phyloP scores from a whole-genome alignment of 2,329 filamentous ascomycete species.

The Penicillium polonicum region DNA sequence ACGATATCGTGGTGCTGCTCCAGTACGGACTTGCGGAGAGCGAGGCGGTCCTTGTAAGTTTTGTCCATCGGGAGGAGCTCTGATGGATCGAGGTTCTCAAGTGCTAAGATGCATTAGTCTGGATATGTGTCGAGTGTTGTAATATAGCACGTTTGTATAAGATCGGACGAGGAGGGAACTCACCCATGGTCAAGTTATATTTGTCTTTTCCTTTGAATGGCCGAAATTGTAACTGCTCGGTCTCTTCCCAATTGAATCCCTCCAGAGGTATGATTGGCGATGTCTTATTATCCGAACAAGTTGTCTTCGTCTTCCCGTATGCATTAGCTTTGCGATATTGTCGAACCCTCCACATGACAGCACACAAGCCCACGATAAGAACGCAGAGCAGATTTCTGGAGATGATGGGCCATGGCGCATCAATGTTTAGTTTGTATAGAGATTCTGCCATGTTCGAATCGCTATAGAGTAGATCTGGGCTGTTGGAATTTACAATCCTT shows the following conservation, averaged over 20 bases:
- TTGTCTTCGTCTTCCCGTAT: neutral
- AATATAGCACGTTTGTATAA: neutral
- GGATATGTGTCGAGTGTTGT: constrained; percentile 2
- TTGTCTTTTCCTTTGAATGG: constrained; percentile 61
- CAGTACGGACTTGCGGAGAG: constrained; percentile 51
- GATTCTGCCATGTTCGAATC: neutral
- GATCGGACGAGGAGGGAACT: constrained; percentile 1
- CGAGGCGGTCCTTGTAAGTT: constrained; percentile 55
- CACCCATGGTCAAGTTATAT: constrained; percentile 65
- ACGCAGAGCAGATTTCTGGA: neutral
- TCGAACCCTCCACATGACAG: neutral
- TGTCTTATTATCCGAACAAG: constrained; percentile 15
- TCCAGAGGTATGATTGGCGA: constrained; percentile 42
- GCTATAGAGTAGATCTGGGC: neutral
- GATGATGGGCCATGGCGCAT: neutral
- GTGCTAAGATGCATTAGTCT: constrained; percentile 38
- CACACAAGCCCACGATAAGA: constrained; percentile 6
- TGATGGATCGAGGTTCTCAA: constrained; percentile 54
- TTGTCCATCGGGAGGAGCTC: constrained; percentile 60
- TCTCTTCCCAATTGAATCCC: constrained; percentile 52
- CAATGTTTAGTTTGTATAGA: neutral
- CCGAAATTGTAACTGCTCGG: constrained; percentile 54
- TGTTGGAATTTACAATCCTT: neutral
- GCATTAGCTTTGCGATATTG: neutral
- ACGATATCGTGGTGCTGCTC: constrained; percentile 43